Evolutionary conservation across 2,329 filamentous ascomycete genomes (phyloP).

Genomic region (Fusarium lyarnte): DNA sequence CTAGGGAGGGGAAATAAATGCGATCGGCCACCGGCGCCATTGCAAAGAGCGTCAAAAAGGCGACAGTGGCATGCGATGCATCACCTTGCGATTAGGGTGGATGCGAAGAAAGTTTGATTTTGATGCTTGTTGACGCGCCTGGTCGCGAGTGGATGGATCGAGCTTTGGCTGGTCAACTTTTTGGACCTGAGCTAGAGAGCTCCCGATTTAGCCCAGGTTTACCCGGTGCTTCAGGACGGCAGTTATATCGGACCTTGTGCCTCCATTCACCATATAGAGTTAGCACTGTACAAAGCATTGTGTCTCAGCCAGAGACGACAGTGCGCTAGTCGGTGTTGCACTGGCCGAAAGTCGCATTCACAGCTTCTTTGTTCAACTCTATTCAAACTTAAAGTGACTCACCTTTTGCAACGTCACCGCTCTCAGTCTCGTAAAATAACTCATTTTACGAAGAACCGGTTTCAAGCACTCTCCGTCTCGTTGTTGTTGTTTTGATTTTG

Average conservation of each 20-base stretch:
- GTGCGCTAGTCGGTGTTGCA: constrained; percentile 3
- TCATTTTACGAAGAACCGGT: not conserved
- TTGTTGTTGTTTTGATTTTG: not conserved
- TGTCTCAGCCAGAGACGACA: not conserved
- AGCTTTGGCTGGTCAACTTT: constrained; percentile 46
- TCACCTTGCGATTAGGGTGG: constrained; percentile 46
- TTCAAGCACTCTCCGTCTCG: not conserved
- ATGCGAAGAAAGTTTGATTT: constrained; percentile 33
- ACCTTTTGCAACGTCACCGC: constrained; percentile 29
- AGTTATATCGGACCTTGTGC: constrained; percentile 37
- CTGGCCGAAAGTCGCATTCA: constrained; percentile 14
- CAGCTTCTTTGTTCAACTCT: constrained; percentile 32
- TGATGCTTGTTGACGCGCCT: constrained; percentile 49
- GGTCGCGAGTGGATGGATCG: constrained; percentile 40
- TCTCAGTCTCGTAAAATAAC: constrained; percentile 8
- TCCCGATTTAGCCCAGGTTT: constrained; percentile 39
- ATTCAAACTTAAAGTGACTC: constrained; percentile 29
- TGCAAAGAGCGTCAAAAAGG: constrained; percentile 62
- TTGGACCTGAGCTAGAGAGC: constrained; percentile 40
- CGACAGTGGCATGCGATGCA: constrained; percentile 52
- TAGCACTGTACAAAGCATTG: constrained; percentile 26
- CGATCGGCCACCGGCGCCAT: constrained; percentile 78
- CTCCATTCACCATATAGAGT: not conserved
- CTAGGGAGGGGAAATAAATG: constrained; percentile 84
- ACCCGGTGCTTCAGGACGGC: constrained; percentile 33